Base-by-base conservation (phyloP, 2,329 filamentous ascomycete species). In the Phymatotrichopsis omnivora region DNA sequence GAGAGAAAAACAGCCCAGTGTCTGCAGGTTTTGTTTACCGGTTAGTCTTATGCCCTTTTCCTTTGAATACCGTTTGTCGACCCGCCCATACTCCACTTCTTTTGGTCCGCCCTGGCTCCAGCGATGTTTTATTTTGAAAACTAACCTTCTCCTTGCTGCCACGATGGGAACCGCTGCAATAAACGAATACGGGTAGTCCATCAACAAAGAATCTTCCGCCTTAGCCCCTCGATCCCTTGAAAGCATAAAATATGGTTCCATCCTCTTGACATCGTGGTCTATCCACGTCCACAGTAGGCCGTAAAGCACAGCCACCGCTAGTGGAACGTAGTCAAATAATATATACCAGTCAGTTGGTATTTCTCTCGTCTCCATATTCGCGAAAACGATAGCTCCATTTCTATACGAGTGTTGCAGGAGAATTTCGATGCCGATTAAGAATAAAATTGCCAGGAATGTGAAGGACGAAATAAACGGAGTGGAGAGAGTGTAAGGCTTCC, bases 181-280 rank as follows among this genome's bases (percentile, higher is more conserved):
- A 4, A 51, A 22, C 4, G 6, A 24, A 6, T 48, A 51, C 2
- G 45, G 39, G 19, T 48, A 52, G 11, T 42, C 24, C 5, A 49
- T 30, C 2, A 51, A 20, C 8, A 51, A n/a, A 0, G 43, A 54
- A 14, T 54, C 37, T 10, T 38, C 25, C 3, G 38, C 48, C 3
- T 25, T 24, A 5, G 31, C 42, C 12, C 42, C 52, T 11, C 33
- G 31, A 7, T 32, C 31, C 38, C 19, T 33, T n/a, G 44, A 39
- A 5, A 52, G 32, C 33, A 52, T 38, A n/a, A 25, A 52, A 33
- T 45, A 52, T 1, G 49, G 49, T 12, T 52, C 49, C 4, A 52
- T 30, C 7, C 48, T 35, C 7, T 44, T 48, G 28, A 48, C 23
- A 25, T 48, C 40, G 24, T 48, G 48, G 11, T 48, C 39, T 3